Evolutionary conservation across 2,329 filamentous ascomycete species (phyloP).

Genomic region (Shiraia sp.): DNA sequence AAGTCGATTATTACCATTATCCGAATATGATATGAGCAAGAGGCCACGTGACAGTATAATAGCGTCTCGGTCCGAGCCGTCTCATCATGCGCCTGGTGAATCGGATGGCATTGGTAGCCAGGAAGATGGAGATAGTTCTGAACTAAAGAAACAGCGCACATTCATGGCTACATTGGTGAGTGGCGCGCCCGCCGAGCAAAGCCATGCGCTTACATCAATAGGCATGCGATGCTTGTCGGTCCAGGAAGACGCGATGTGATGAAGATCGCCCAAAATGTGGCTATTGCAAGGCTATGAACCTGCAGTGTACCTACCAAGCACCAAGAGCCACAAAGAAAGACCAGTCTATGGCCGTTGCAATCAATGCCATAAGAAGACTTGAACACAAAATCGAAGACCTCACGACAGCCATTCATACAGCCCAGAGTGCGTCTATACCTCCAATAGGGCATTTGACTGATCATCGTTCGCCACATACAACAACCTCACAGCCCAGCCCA

Average conservation of each 20-base stretch:
- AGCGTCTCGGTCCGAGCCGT: constrained; percentile 20
- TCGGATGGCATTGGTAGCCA: constrained; percentile 27
- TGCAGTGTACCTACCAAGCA: constrained; percentile 58
- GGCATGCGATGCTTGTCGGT: constrained; percentile 59
- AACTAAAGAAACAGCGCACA: constrained; percentile 38
- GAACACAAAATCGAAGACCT: constrained; percentile 58
- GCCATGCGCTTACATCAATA: constrained; percentile 22
- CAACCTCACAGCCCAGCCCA: constrained; percentile 36
- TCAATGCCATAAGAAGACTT: constrained; percentile 58
- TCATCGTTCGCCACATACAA: constrained; percentile 30
- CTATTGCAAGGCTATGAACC: constrained; percentile 53
- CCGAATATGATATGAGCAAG: constrained; percentile 42
- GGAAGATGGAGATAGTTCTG: constrained; percentile 28
- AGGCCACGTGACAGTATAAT: constrained; percentile 28
- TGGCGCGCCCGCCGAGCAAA: too few relatives aligned
- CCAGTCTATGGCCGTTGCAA: constrained; percentile 58
- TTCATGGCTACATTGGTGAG: constrained; percentile 43
- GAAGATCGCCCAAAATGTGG: constrained; percentile 58
- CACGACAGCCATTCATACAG: constrained; percentile 42
- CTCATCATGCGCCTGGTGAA: constrained; percentile 22
- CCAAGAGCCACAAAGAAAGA: constrained; percentile 60
- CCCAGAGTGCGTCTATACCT: constrained; percentile 11
- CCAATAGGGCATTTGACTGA: constrained; percentile 19
- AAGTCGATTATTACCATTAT: constrained; percentile 2
- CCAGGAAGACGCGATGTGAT: constrained; percentile 60